Conservation (phyloP, 2,329 filamentous ascomycete genomes). For the Nemania sp. region DNA sequence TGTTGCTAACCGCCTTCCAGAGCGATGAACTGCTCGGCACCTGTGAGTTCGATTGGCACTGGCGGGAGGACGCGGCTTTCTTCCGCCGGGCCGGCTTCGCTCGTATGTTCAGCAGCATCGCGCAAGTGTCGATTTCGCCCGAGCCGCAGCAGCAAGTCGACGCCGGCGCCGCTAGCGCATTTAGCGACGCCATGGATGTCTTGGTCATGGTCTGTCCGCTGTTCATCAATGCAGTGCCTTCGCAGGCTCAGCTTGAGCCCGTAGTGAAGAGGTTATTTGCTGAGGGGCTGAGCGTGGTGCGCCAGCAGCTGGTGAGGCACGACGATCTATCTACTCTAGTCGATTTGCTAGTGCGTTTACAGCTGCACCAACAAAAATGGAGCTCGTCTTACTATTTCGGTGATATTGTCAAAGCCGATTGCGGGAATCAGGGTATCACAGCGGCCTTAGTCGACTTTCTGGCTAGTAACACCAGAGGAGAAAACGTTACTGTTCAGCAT, state of each 20-base stretch:
- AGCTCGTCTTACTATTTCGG: background rate
- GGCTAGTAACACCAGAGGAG: background rate
- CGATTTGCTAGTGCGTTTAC: conserved; percentile 13
- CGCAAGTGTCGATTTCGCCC: background rate
- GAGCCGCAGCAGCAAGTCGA: background rate
- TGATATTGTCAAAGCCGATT: background rate
- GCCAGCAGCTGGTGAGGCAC: background rate
- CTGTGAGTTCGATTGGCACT: conserved; percentile 30
- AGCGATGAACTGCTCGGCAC: conserved; percentile 28
- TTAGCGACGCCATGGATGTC: conserved; percentile 27
- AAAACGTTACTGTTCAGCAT: background rate
- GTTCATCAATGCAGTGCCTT: conserved; percentile 18
- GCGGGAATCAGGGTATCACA: background rate
- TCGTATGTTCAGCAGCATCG: conserved; percentile 25
- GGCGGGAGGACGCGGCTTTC: conserved; percentile 15
- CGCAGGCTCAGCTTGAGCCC: conserved; percentile 2
- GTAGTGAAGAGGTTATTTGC: conserved; percentile 20
- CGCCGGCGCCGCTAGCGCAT: no score
- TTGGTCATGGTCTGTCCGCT: conserved; percentile 29
- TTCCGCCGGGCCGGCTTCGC: conserved; percentile 26
- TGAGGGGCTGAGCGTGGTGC: background rate
- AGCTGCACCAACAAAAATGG: conserved; percentile 13
- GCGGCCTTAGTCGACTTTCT: conserved; percentile 14
- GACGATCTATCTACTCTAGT: conserved; percentile 11
- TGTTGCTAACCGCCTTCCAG: conserved; percentile 17